Evolutionary conservation across 2,329 filamentous ascomycete genomes (phyloP), one percentile per base, ranked within the genome.

Genomic region (Clarireedia monteithiana): DNA sequence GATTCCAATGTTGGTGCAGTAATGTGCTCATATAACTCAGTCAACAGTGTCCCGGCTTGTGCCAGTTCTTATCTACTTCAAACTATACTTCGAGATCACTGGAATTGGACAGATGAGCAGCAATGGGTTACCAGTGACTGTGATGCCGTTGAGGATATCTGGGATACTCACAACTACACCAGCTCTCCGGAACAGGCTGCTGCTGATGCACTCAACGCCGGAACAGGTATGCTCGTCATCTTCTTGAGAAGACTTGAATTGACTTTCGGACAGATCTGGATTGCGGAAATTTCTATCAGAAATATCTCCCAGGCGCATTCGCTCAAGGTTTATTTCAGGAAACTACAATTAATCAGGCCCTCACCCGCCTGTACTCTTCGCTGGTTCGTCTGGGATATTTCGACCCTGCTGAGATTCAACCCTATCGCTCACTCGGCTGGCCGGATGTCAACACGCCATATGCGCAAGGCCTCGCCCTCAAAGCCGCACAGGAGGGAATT

Each of bases 11-110:
- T 79, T 3, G 74, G 75, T 15, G 83, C 81, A 34, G 73, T 84
- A 60, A 84, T 84, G 81, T 83, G 80, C 63, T 77, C 76, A 0
- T 84, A 84, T 66, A 84, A 88, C 60, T 72, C 82, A 0, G 74
- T 88, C 42, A 86, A 88, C 56, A 85, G 84, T 0, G 75, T 82
- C 0, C 84, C 85, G 0, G 77, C 82, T 2, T 88, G 85, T 61
- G 81, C 82, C 0, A 80, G 80, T 60, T 72, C 74, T 0, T 88
- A 83, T 60, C 74, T 88, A 0, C 73, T 88, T 38, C 75, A 84
- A 59, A 79, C 78, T 0, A 73, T 89, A 15, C 73, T 89, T 2
- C 76, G 85, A 2, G 78, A 85, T 46, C 79, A 83, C 63, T 89
- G 84, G 81, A 76, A 74, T 45, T 89, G 83, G 76, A 79, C 76